Base-by-base conservation (phyloP, 2,329 filamentous ascomycete species). In the Pestalotiopsis sp. region DNA sequence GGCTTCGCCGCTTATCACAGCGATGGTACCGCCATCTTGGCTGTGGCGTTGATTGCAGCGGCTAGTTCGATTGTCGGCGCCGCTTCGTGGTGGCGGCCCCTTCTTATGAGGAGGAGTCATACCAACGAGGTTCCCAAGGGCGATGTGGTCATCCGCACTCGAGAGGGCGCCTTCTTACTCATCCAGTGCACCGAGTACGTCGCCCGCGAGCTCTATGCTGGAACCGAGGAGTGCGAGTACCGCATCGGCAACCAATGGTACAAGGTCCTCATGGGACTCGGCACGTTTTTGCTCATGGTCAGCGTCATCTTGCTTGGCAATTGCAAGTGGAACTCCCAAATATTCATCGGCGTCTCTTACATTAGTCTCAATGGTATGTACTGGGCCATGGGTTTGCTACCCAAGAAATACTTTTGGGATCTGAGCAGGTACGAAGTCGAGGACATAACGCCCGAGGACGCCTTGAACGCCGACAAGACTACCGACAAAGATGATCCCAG, bases 281-380 rank as follows among this genome's bases (percentile, higher is more conserved):
- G 86, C 41, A 91, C 89, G 9, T 83, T 88, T 9, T 71, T 90
- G 31, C 83, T 91, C 59, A 91, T 91, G 89, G 75, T 87, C 3
- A 84, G 85, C 1, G 87, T 91, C 12, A 86, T 91, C 13, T 78
- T 90, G 14, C 77, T 91, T 41, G 88, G 88, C 1, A 91, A 91
- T 74, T 89, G 87, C 76, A 83, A 83, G n/a, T 90, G 88, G 82
- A 82, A 83, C 59, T 85, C 86, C 70, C 88, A 91, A 76, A 83
- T 87, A 11, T 84, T 88, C 12, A 87, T 90, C 69, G 88, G 87
- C 6, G 81, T 78, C 2, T 81, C 84, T 1, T 91, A 91, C 71
- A 86, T 91, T 67, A 71, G 86, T 3, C 81, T 91, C 64, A 91
- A 91, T 69, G 86, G 84, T 11, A 75, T 87, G 0, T 90, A 90